Base-by-base conservation (phyloP, 2,329 filamentous ascomycete species). In the Gremmenia infestans region DNA sequence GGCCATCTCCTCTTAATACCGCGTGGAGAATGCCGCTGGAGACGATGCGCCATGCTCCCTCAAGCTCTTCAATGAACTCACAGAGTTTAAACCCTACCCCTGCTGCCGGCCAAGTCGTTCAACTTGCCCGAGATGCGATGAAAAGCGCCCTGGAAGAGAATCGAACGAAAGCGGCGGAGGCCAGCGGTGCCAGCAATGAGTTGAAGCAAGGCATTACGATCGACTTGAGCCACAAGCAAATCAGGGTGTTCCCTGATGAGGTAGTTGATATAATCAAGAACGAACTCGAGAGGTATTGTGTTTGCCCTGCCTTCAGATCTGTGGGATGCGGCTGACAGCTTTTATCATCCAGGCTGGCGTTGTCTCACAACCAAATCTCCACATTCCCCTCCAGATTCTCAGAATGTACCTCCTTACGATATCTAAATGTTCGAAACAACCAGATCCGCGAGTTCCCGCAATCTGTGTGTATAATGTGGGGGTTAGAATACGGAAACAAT, bases 361-460 rank as follows among this genome's bases (percentile, higher is more conserved):
- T 93, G 61, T 91, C 88, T n/a, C 88, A 92, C 73, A 92, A 92
- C 71, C 84, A 83, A 63, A 77, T 91, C 56, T 78, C 82, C 35
- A 78, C 81, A n/a, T 81, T 93, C 48, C 89, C 89, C 5, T 68
- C 76, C 23, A 81, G 87, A 53, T 88, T 92, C 64, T 79, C 86
- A 37, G 88, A 91, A 73, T 92, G 88, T 73, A 86, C 83, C 43
- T 87, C 87, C 50, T 74, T 93, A 58, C 85, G 88, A 59, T 93
- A 93, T 70, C 80, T 93, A 58, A 93, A 93, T 65, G 84, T 91
- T 60, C 79, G 88, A 68, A 88, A 88, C 72, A 93, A 92, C 68
- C 77, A 82, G 65, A 85, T 92, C 68, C 72, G 79, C 60, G 81
- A 86, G 68, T 86, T 89, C 64, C 85, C 85, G 47, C 78, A 78